Percentiles rank a stretch among this genome's conserved stretches.
Conservation (phyloP, 805 yeast genomes). For the Komagataella mondaviorum region DNA sequence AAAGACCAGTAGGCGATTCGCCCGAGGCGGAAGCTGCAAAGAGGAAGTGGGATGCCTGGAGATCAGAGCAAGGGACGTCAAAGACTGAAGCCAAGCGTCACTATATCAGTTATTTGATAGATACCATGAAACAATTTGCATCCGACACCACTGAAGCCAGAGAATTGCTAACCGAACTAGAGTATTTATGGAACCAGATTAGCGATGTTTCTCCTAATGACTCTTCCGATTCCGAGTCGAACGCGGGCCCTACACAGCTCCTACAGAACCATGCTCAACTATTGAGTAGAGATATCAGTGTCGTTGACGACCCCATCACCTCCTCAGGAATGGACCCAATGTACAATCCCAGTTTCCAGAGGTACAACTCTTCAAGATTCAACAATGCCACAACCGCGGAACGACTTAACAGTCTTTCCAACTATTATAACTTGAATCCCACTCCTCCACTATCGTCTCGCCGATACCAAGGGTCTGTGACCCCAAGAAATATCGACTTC, state of each 20-base stretch:
- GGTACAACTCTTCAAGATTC: constrained; percentile 2
- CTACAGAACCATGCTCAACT: background rate
- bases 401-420: constrained; percentile 4
- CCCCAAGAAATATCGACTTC: constrained; percentile 19
- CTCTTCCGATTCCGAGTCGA: background rate
- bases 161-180: constrained; percentile 54
- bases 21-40: constrained; percentile 54
- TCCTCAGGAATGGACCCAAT: background rate
- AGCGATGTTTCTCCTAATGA: constrained; percentile 21
- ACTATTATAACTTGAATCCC: constrained; percentile 7
- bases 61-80: constrained; percentile 51
- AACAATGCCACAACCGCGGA: constrained; percentile 3
- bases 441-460: constrained; percentile 5
- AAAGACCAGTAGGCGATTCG: constrained; percentile 45
- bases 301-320: background rate
- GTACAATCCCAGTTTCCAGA: constrained; percentile 8
- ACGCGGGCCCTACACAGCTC: background rate
- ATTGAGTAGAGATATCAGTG: background rate
- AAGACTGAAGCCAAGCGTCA: constrained; percentile 61
- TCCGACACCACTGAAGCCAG: constrained; percentile 53
- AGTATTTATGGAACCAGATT: constrained; percentile 63
- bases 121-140: constrained; percentile 61
- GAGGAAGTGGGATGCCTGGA: constrained; percentile 83
- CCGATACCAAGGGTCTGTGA: constrained; percentile 5
- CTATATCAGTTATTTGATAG: constrained; percentile 55